Evolutionary conservation across 495 filamentous ascomycete genomes (phyloP).

Genomic region (Penicillium canescens): DNA sequence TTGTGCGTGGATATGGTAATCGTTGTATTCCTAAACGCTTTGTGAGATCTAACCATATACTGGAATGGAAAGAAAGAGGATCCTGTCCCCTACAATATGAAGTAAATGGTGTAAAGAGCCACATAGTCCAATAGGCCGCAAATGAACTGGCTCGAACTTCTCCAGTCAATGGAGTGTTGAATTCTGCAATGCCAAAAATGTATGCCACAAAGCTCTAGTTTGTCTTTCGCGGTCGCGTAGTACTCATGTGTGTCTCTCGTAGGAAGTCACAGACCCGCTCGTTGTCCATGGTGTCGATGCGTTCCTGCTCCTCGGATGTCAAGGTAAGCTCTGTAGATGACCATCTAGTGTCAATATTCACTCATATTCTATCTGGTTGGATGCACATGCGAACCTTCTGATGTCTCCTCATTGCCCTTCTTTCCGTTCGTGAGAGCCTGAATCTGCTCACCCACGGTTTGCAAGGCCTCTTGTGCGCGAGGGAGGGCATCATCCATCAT

Average conservation of each 20-base stretch:
- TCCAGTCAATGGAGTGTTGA: conserved; percentile 3
- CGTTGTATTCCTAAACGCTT: background rate
- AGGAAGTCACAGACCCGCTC: conserved; percentile 9
- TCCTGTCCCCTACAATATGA: conserved; percentile 2
- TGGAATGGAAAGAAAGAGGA: background rate
- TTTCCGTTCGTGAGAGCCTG: background rate
- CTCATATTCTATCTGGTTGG: background rate
- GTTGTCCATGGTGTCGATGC: conserved; percentile 4
- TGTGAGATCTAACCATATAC: background rate
- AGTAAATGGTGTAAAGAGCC: background rate
- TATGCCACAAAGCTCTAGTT: background rate
- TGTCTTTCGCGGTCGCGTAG: background rate
- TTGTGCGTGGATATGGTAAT: no score
- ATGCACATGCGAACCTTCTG: background rate
- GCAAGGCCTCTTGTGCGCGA: conserved; percentile 2
- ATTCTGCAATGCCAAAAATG: background rate
- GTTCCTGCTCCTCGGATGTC: conserved; percentile 1
- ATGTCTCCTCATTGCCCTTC: background rate
- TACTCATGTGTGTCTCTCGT: conserved; percentile 8
- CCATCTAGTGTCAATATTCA: background rate
- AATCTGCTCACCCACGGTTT: background rate
- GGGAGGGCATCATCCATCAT: conserved; percentile 6
- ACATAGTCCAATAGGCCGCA: background rate
- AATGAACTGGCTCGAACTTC: background rate
- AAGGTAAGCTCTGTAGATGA: background rate